phyloP scores from a whole-genome alignment of 441 rosid species.

The Adansonia rubrostipa region DNA sequence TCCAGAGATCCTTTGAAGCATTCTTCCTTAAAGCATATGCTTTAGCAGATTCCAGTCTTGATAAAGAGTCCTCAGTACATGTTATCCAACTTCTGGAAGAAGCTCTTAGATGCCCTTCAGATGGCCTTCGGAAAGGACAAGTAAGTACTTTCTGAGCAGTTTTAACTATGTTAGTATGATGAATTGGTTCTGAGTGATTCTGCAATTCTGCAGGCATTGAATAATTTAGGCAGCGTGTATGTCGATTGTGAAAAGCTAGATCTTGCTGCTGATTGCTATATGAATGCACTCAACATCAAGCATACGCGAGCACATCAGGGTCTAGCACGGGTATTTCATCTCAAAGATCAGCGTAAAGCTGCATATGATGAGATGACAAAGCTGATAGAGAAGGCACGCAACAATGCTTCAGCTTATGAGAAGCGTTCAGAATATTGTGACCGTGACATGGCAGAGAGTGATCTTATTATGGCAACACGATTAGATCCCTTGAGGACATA shows the following conservation, averaged over 20 bases:
- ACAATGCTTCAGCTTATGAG: slow-evolving; percentile 91
- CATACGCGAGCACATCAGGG: slow-evolving; percentile 99
- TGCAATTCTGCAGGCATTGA: slow-evolving; percentile 70
- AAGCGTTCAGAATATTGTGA: slow-evolving; percentile 97
- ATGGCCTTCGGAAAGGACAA: slow-evolving; percentile 98
- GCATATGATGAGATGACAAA: slow-evolving; percentile 98
- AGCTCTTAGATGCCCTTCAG: slow-evolving; percentile 98
- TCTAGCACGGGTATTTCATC: slow-evolving; percentile 88
- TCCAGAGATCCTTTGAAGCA: slow-evolving; percentile 96
- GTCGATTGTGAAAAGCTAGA: slow-evolving; percentile 92
- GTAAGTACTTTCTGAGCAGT: slow-evolving; percentile 44
- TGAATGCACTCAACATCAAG: slow-evolving; percentile 85
- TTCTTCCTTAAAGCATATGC: slow-evolving; percentile 96
- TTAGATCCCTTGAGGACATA: slow-evolving; percentile 93
- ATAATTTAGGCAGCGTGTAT: slow-evolving; percentile 85
- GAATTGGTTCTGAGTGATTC: background rate
- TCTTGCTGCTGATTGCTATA: slow-evolving; percentile 90
- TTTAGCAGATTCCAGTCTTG: slow-evolving; percentile 77
- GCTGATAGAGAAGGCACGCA: slow-evolving; percentile 87
- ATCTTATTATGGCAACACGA: slow-evolving; percentile 78
- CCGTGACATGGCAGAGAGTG: slow-evolving; percentile 90
- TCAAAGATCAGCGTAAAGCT: slow-evolving; percentile 78
- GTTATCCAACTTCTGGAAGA: slow-evolving; percentile 88
- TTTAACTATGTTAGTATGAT: too few relatives aligned
- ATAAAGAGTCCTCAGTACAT: slow-evolving; percentile 66